These are phyloP conservation scores for Withania somnifera DNA, from an alignment of 305 asterid genomes.

Conservation along the genomic window DNA sequence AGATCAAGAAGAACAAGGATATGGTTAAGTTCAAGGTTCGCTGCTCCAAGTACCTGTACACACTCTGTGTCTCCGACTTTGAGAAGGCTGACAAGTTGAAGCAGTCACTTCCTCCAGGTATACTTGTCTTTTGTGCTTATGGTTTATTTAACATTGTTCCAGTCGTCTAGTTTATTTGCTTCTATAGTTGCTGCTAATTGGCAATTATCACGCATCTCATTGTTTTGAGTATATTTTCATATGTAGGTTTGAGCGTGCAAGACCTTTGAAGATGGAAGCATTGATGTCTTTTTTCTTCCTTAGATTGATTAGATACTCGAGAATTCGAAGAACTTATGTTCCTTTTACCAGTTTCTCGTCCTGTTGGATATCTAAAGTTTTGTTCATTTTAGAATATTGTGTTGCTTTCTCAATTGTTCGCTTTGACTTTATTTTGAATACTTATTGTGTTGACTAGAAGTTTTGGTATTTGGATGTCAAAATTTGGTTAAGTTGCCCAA, in stretches of 20 bases:
- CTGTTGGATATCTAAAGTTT: background rate
- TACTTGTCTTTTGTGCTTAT: background rate
- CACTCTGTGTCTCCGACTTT: background rate
- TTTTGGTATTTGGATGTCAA: background rate
- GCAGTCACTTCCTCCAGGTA: conserved; percentile 10
- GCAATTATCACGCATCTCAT: background rate
- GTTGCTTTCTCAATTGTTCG: background rate
- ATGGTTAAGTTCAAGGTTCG: conserved; percentile 8
- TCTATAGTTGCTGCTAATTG: background rate
- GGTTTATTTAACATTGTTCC: background rate
- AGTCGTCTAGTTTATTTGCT: background rate
- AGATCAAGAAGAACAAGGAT: conserved; percentile 9
- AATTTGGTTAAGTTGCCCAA: background rate
- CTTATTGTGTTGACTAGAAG: background rate
- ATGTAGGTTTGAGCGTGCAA: conserved; percentile 9
- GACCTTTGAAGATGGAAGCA: conserved; percentile 2
- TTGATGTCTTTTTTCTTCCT: background rate
- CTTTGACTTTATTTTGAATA: background rate
- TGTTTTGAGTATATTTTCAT: background rate
- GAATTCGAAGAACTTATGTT: background rate
- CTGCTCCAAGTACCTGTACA: conserved; percentile 7
- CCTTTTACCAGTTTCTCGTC: background rate
- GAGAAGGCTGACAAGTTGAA: conserved; percentile 9
- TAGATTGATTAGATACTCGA: background rate
- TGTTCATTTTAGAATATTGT: background rate